A percentile compares a stretch with the other conserved stretches of the same genome.
phyloP scores from a whole-genome alignment of 768 basidiomycete genomes.

The Trametes punicea region DNA sequence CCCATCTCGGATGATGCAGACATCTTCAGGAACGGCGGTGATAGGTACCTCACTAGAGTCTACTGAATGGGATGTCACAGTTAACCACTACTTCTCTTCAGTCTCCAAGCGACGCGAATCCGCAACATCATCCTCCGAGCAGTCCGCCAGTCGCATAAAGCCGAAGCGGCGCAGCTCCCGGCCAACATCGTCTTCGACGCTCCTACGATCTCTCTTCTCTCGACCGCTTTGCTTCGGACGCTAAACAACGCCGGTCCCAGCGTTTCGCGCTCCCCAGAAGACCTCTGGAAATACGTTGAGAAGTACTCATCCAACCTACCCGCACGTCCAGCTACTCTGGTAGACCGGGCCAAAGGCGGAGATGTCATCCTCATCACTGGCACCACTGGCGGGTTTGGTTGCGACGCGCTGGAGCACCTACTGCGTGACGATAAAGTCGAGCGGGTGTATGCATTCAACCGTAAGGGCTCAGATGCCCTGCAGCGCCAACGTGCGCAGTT shows the following conservation, averaged over 20 bases:
- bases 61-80: not conserved
- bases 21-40: constrained; percentile 38
- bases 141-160: constrained; percentile 16
- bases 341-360: not conserved
- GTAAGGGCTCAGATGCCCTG: constrained; percentile 11
- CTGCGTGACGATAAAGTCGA: constrained; percentile 10
- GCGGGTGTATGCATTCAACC: constrained; percentile 25
- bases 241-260: not conserved
- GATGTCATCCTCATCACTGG: constrained; percentile 16
- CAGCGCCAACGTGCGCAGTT: constrained; percentile 28
- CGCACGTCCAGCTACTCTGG: not conserved
- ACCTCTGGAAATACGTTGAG: not conserved
- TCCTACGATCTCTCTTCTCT: not conserved
- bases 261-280: not conserved
- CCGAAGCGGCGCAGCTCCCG: not conserved
- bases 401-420: constrained; percentile 6
- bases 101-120: constrained; percentile 34
- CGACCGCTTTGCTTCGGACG: not conserved
- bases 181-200: constrained; percentile 6
- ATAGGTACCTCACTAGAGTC: constrained; percentile 28
- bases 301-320: not conserved
- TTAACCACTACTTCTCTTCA: not conserved
- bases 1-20: constrained; percentile 33
- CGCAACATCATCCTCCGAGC: constrained; percentile 30
- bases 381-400: constrained; percentile 8